A percentile compares a stretch with the other conserved stretches of the same genome.
These are phyloP conservation scores for Starmerella lactis-condensi DNA, from an alignment of 805 yeast species.

Conservation along the genomic window DNA sequence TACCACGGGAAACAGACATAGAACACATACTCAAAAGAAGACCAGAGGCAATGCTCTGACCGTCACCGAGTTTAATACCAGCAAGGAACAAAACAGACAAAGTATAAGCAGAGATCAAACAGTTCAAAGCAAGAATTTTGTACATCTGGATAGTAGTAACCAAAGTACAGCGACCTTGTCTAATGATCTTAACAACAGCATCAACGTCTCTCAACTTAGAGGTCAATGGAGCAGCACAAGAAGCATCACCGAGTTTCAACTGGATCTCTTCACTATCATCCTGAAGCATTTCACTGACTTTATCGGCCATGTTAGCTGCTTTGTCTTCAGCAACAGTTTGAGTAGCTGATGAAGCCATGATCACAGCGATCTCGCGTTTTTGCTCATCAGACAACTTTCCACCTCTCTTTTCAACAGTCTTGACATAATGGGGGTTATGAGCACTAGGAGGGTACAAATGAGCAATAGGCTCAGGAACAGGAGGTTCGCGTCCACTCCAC, in stretches of 20 bases:
- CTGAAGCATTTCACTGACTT: conserved; percentile 35
- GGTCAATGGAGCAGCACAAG: conserved; percentile 97
- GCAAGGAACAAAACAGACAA: conserved; percentile 84
- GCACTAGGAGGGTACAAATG: conserved; percentile 95
- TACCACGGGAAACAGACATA: conserved; percentile 85
- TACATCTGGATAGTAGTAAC: conserved; percentile 98
- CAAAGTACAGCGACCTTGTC: conserved; percentile 96
- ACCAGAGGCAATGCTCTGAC: conserved; percentile 95
- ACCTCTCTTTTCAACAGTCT: conserved; percentile 72
- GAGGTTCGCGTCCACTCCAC: conserved; percentile 39
- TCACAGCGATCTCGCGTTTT: conserved; percentile 23
- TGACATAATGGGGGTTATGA: conserved; percentile 66
- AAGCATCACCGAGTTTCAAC: conserved; percentile 91
- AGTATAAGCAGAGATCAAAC: conserved; percentile 91
- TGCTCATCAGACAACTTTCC: conserved; percentile 46
- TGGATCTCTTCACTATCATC: conserved; percentile 42
- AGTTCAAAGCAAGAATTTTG: conserved; percentile 88
- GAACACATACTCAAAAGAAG: conserved; percentile 80
- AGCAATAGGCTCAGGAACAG: conserved; percentile 73
- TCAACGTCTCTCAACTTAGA: conserved; percentile 83
- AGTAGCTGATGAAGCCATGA: conserved; percentile 22
- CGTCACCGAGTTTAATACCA: conserved; percentile 96
- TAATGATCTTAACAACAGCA: conserved; percentile 78
- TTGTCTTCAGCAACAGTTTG: conserved; percentile 10
- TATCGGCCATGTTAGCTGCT: conserved; percentile 41